phyloP scores from a whole-genome alignment of 345 rosid genomes.

The Ceriops tagal region DNA sequence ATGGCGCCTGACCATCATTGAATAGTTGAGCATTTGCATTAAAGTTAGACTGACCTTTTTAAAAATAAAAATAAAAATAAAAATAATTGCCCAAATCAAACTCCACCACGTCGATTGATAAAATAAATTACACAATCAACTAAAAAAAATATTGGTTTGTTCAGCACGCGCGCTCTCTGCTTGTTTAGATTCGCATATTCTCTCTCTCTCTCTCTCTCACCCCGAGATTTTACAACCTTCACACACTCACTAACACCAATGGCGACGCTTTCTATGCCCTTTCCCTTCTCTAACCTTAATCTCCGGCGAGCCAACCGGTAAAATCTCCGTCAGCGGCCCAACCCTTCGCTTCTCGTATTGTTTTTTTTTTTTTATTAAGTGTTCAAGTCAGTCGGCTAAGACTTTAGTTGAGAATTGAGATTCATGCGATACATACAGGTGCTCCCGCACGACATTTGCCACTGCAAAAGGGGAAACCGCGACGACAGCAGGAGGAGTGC shows the following conservation, averaged over 20 bases:
- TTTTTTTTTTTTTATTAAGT: neutral
- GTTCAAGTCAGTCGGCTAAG: too few species aligned
- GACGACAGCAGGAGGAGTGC: slow-evolving; percentile 39
- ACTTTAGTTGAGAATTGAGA: neutral
- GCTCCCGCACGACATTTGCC: slow-evolving; percentile 56
- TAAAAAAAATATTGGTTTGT: too few species aligned
- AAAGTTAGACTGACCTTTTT: neutral
- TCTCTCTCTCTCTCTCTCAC: too few species aligned
- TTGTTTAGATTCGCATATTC: too few species aligned
- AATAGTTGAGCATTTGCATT: too few species aligned
- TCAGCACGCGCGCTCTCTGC: too few species aligned
- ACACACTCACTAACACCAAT: slow-evolving; percentile 7
- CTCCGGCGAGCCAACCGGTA: slow-evolving; percentile 56
- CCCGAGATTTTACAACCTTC: too few species aligned
- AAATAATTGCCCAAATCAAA: too few species aligned
- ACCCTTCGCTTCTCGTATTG: neutral
- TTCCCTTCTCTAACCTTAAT: slow-evolving; percentile 39
- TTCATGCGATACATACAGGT: slow-evolving; percentile 27
- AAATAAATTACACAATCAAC: too few species aligned
- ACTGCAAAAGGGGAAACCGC: slow-evolving; percentile 24
- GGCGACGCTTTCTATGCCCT: slow-evolving; percentile 57
- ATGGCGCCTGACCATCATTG: too few species aligned
- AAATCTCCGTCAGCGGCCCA: slow-evolving; percentile 5
- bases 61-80: too few species aligned
- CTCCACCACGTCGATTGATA: too few species aligned